Evolutionary conservation across 176 grass and related monocot species (phyloP), one percentile per base, ranked within the genome.

Genomic region (Aegilops umbellulata): DNA sequence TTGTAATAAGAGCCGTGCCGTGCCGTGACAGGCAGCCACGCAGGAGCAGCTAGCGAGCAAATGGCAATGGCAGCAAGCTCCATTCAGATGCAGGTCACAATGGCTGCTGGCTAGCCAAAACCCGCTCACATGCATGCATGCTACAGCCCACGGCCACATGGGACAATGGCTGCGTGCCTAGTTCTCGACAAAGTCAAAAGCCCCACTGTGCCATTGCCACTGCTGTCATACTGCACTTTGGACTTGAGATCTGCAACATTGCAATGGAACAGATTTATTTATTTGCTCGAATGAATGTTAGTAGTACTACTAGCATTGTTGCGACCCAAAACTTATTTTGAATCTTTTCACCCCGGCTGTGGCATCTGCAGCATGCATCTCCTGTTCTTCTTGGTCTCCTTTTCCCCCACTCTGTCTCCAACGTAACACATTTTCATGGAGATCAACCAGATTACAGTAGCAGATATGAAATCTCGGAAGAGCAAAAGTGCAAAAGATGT

Each of bases 151-250:
- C 46, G 82, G 65, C 76, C 42, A 58, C 76, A 80, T 35, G 44
- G 78, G 73, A 71, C 65, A 72, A 78, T 12, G 22, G 17, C 30
- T 90, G 84, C 30, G 73, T 83, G 80, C 84, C 89, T 10, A 41
- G 65, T 73, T 90, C 46, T 79, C 80, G 65, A 35, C 65, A 83
- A 83, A 79, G 89, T 83, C 74, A 90, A 86, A 86, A 55, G 65
- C 42, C 31, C 31, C 34, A 49, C 14, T 49, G 46, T 49, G 46
- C 14, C 46, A 49, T 49, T 16, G 4, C 4, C 77, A 26, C 46
- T 11, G 77, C 5, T 53, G 49, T 2, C 49, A 53, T 53, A 53
- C 49, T 3, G 19, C 9, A n/a, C 25, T 35, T 20, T 17, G 61
- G 22, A 38, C 15, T 8, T 36, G 69, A 71, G 10, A 71, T 23